phyloP scores from a whole-genome alignment of 2,329 filamentous ascomycete genomes.

The Xylaria sp. region DNA sequence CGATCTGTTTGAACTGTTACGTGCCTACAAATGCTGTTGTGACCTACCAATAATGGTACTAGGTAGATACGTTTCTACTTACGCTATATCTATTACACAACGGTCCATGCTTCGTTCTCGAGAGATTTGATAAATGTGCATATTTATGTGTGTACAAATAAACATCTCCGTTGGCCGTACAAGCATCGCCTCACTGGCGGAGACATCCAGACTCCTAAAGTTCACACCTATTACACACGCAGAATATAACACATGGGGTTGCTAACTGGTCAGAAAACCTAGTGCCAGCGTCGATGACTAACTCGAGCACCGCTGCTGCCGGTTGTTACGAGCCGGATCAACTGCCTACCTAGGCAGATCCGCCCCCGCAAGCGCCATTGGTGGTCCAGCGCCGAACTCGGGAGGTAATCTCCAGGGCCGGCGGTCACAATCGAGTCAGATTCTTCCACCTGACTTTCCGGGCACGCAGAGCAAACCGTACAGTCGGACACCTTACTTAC shows the following conservation, averaged over 20 bases:
- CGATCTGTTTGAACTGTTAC: not conserved
- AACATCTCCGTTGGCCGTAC: no score
- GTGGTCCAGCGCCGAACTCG: not conserved
- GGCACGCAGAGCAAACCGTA: not conserved
- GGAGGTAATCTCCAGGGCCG: not conserved
- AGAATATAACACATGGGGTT: no score
- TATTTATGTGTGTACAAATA: no score
- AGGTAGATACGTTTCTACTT: not conserved
- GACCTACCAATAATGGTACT: not conserved
- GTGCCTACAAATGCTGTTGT: no score
- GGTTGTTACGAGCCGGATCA: not conserved
- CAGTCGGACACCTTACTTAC: no score
- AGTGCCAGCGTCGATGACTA: not conserved
- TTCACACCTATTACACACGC: no score
- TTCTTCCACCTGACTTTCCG: not conserved
- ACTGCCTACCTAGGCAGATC: not conserved
- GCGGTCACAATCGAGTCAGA: not conserved
- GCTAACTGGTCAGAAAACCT: not conserved
- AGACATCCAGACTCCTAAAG: no score
- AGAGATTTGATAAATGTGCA: no score
- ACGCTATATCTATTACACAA: no score
- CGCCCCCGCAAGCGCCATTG: not conserved
- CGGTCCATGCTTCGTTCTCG: no score
- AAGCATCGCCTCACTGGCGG: no score
- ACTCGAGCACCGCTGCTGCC: not conserved